Base-by-base conservation (phyloP, 2,329 filamentous ascomycete genomes). In the Alternaria solani region DNA sequence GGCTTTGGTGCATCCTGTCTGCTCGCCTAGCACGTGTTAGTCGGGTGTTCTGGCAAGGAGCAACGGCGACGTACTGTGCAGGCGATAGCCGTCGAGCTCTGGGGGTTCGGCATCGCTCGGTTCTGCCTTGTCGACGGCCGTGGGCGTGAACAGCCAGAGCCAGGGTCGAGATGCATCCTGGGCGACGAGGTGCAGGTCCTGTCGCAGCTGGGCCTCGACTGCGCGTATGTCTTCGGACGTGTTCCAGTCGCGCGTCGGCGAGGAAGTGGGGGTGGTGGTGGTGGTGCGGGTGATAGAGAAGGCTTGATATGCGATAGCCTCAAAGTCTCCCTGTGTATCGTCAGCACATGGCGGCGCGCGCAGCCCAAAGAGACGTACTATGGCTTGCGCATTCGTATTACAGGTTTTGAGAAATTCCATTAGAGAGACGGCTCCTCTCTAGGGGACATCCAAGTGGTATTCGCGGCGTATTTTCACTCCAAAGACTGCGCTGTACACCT, bases 331-430 rank as follows among this genome's bases (percentile, higher is more conserved):
- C 75, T 78, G 59, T 14, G 25, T 18, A 14, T 16, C 14, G 67
- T 75, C 48, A 74, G 71, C 57, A 44, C 16, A 23, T 44, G 14
- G 4, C 7, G 12, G 42, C 32, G 52, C 32, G 7, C 16, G 3
- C 4, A 0, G 0, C n/a, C 1, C 1, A 23, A 23, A 16, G 11
- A 30, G 20, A 28, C 72, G 51, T 63, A 78, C 75, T 65, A 79
- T 75, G 71, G 71, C 74, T 68, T 78, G 75, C 71, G 75, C 76
- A 73, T 78, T 79, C 38, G 76, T 78, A 59, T 59, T 66, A 65
- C 75, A 78, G 38, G 71, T 72, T 61, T 71, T 77, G 70, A 76
- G 71, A 75, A 76, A 75, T 74, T 78, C 74, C 75, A 78, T 78
- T 73, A 74, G 75, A 74, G 67, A 74, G 67, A 66, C 62, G 38